Conservation (phyloP, 768 basidiomycete genomes). For the Tylopilus balloui region DNA sequence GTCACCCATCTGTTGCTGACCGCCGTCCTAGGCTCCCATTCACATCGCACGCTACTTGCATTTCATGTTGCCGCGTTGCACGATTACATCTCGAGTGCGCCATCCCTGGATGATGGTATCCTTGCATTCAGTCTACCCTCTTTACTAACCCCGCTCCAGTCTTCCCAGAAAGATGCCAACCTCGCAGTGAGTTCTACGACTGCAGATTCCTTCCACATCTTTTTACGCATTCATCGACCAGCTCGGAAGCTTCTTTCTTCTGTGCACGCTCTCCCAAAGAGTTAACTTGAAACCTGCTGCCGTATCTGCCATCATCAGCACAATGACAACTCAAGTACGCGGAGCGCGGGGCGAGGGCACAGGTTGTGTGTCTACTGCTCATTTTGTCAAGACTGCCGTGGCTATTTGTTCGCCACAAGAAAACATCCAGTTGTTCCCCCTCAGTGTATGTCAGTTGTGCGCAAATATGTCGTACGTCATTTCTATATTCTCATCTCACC, state of each 20-base stretch:
- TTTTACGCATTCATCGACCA: slow-evolving; percentile 22
- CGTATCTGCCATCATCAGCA: slow-evolving; percentile 50
- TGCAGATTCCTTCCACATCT: not conserved
- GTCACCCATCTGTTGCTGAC: not conserved
- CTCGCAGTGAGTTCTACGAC: slow-evolving; percentile 42
- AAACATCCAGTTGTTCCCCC: slow-evolving; percentile 43
- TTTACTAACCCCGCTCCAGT: slow-evolving; percentile 52
- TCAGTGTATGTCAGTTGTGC: slow-evolving; percentile 37
- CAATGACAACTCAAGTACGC: slow-evolving; percentile 49
- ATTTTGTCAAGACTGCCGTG: slow-evolving; percentile 62
- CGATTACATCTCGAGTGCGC: slow-evolving; percentile 65
- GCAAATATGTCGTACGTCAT: slow-evolving; percentile 47
- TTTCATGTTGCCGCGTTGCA: slow-evolving; percentile 81
- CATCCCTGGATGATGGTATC: slow-evolving; percentile 59
- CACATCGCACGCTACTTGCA: slow-evolving; percentile 70
- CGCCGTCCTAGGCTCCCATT: slow-evolving; percentile 28
- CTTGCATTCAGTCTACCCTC: slow-evolving; percentile 64
- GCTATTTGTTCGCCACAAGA: slow-evolving; percentile 64
- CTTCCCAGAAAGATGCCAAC: slow-evolving; percentile 42
- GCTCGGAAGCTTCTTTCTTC: slow-evolving; percentile 72
- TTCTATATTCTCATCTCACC: not conserved
- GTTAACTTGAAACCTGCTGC: slow-evolving; percentile 55
- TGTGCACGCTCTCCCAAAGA: slow-evolving; percentile 67
- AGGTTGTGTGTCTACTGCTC: slow-evolving; percentile 43
- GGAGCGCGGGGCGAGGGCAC: slow-evolving; percentile 17